A percentile compares a stretch with the other conserved stretches of the same genome.
These are phyloP conservation scores for Trypanosoma congolense DNA, from an alignment of 208 protist species.

Conservation along the genomic window DNA sequence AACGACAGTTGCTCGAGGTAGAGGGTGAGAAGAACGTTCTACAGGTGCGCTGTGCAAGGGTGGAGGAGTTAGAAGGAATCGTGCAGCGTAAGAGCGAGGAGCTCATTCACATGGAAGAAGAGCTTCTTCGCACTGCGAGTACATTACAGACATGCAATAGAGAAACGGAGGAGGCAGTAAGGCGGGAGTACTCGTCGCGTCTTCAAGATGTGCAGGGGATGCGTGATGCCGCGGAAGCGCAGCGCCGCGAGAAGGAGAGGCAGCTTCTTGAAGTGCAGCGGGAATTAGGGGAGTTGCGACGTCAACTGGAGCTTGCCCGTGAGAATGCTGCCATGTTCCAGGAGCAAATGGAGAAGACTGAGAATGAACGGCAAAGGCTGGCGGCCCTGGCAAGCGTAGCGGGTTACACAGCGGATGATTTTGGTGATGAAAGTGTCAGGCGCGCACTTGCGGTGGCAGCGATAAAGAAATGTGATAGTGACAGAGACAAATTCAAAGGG, in stretches of 20 bases:
- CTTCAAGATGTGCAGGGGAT: slow-evolving; percentile 64
- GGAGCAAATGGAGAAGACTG: slow-evolving; percentile 40
- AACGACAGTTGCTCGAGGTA: slow-evolving; percentile 49
- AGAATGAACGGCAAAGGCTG: slow-evolving; percentile 37
- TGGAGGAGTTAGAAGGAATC: slow-evolving; percentile 49
- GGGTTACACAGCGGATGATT: slow-evolving; percentile 36
- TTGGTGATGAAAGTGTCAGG: slow-evolving; percentile 65
- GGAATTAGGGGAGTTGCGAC: slow-evolving; percentile 41
- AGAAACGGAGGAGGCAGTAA: slow-evolving; percentile 76
- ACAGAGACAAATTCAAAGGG: not conserved
- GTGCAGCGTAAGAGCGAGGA: slow-evolving; percentile 62
- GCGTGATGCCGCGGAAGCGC: slow-evolving; percentile 57
- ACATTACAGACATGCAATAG: slow-evolving; percentile 69
- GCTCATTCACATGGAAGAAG: slow-evolving; percentile 44
- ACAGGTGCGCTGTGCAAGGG: slow-evolving; percentile 35
- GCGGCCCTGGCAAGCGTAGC: slow-evolving; percentile 33
- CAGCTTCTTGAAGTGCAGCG: slow-evolving; percentile 41
- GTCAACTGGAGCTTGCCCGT: slow-evolving; percentile 31
- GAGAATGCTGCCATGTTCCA: slow-evolving; percentile 48
- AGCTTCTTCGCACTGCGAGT: slow-evolving; percentile 57
- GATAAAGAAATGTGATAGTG: slow-evolving; percentile 13
- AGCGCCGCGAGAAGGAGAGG: slow-evolving; percentile 55
- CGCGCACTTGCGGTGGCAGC: slow-evolving; percentile 64
- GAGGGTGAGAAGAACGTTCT: slow-evolving; percentile 57
- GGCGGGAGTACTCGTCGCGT: slow-evolving; percentile 60